Evolutionary conservation across 1,284 basidiomycete species (phyloP).

Genomic region (Pseudozyma hubeiensis): DNA sequence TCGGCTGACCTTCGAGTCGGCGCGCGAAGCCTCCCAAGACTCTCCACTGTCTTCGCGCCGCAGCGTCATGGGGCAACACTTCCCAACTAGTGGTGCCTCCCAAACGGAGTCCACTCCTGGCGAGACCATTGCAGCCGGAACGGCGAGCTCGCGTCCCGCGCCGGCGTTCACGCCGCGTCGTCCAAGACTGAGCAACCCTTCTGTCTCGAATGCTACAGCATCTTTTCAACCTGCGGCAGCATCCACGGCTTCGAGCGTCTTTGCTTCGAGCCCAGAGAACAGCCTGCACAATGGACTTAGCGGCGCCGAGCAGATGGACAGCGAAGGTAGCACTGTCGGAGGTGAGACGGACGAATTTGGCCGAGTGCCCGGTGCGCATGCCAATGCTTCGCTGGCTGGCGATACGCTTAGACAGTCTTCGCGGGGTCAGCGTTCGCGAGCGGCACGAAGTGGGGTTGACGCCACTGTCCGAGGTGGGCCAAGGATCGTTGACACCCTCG

Average conservation of each 20-base stretch:
- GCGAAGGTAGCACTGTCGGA: slow-evolving; percentile 27
- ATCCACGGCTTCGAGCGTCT: slow-evolving; percentile 23
- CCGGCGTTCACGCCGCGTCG: slow-evolving; percentile 42
- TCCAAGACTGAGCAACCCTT: slow-evolving; percentile 51
- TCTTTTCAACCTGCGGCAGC: slow-evolving; percentile 21
- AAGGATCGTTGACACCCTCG: slow-evolving; percentile 29
- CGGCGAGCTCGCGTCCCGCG: slow-evolving; percentile 7
- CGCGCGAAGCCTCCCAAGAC: slow-evolving; percentile 20
- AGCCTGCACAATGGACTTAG: slow-evolving; percentile 18
- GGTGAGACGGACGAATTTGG: slow-evolving; percentile 17
- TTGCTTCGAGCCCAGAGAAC: slow-evolving; percentile 31
- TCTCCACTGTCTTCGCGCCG: slow-evolving; percentile 23
- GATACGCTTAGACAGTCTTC: slow-evolving; percentile 21
- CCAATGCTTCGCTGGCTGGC: neutral
- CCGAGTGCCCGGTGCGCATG: neutral
- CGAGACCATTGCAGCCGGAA: neutral
- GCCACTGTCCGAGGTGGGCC: slow-evolving; percentile 16
- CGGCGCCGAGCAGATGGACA: slow-evolving; percentile 17
- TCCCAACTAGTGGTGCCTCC: slow-evolving; percentile 5
- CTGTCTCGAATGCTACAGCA: slow-evolving; percentile 50
- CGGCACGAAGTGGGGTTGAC: neutral
- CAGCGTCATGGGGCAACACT: slow-evolving; percentile 19
- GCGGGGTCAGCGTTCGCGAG: slow-evolving; percentile 8
- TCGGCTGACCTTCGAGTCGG: neutral
- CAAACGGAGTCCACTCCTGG: slow-evolving; percentile 2